Evolutionary conservation across 1,139 yeast species (phyloP).

Genomic region (Yamadazyma kanchanaburiensis): DNA sequence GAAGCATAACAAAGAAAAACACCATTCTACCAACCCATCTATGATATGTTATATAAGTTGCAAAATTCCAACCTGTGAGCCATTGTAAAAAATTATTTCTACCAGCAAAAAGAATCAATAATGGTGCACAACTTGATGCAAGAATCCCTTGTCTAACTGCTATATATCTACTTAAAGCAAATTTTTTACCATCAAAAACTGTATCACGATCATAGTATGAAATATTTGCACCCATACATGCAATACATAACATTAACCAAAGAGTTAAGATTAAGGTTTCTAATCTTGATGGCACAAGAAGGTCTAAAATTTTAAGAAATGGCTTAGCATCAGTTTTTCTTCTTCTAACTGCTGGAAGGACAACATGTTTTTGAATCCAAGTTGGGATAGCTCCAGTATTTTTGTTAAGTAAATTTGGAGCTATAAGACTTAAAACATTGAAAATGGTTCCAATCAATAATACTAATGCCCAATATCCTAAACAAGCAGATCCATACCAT

Average conservation of each 20-base stretch:
- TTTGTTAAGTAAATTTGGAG: conserved; percentile 21
- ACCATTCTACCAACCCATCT: conserved; percentile 36
- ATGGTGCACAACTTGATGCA: conserved; percentile 28
- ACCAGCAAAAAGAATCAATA: conserved; percentile 40
- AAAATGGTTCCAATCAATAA: conserved; percentile 30
- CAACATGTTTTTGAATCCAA: conserved; percentile 24
- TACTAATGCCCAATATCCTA: conserved; percentile 50
- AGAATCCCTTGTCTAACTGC: conserved; percentile 34
- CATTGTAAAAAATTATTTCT: conserved; percentile 41
- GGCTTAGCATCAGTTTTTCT: conserved; percentile 21
- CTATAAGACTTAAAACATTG: conserved; percentile 21
- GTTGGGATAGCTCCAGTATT: conserved; percentile 22
- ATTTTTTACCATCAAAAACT: conserved; percentile 12
- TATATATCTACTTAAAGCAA: conserved; percentile 24
- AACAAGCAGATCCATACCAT: conserved; percentile 44
- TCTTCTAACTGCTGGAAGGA: conserved; percentile 28
- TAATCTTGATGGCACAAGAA: conserved; percentile 26
- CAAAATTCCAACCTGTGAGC: conserved; percentile 37
- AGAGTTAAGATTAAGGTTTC: conserved; percentile 26
- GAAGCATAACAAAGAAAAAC: conserved; percentile 25
- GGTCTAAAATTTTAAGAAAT: conserved; percentile 18
- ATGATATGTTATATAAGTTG: conserved; percentile 34
- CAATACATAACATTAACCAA: conserved; percentile 44
- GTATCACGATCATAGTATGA: conserved; percentile 22
- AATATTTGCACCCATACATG: conserved; percentile 27